phyloP scores from a whole-genome alignment of 305 asterid genomes.

The Fraxinus sp. region DNA sequence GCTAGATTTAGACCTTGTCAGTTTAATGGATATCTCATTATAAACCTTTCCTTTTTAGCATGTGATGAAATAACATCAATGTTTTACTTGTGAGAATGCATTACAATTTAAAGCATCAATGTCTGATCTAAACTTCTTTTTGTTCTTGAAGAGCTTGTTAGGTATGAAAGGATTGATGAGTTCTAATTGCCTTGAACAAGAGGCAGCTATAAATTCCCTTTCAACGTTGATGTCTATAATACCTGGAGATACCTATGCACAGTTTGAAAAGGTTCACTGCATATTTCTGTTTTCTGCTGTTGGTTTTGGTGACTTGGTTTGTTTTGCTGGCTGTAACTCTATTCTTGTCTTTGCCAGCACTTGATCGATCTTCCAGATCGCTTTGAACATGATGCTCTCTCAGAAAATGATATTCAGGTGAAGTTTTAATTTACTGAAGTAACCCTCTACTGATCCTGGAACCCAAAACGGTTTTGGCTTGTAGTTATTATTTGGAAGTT shows the following conservation, averaged over 20 bases:
- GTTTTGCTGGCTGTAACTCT: conserved; percentile 26
- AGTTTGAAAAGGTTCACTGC: conserved; percentile 73
- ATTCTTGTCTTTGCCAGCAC: conserved; percentile 51
- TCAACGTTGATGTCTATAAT: conserved; percentile 80
- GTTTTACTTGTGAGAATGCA: conserved; percentile 7
- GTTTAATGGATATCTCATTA: conserved; percentile 4
- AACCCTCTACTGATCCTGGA: neutral
- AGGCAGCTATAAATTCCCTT: conserved; percentile 73
- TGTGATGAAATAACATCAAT: conserved; percentile 12
- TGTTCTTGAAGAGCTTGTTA: conserved; percentile 61
- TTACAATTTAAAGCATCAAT: neutral
- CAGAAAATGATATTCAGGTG: conserved; percentile 90
- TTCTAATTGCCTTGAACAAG: conserved; percentile 60
- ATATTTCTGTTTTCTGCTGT: conserved; percentile 19
- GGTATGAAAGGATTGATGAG: conserved; percentile 79
- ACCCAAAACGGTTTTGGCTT: neutral
- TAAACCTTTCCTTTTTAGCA: conserved; percentile 15
- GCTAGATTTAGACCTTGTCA: neutral
- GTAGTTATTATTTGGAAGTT: conserved; percentile 8
- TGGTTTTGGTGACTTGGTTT: conserved; percentile 16
- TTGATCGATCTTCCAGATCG: conserved; percentile 74
- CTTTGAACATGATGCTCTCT: conserved; percentile 61
- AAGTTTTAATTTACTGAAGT: neutral
- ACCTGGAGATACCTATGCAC: conserved; percentile 83
- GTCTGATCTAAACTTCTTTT: conserved; percentile 7